Conservation (phyloP, 1,284 basidiomycete genomes). For the Veloboletus limbatus region DNA sequence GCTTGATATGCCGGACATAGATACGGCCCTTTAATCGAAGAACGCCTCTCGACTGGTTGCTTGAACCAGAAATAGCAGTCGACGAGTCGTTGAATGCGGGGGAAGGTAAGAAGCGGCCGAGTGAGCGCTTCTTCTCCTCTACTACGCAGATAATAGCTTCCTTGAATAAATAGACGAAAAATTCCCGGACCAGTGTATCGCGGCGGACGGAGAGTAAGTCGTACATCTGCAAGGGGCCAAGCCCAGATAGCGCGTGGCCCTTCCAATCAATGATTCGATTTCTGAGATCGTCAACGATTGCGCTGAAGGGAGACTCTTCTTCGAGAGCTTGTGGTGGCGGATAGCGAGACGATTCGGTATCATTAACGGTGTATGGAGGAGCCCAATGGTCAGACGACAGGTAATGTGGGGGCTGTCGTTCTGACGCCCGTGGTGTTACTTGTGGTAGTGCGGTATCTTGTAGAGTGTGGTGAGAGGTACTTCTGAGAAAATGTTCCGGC, state of each 20-base stretch:
- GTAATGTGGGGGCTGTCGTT: constrained; percentile 32
- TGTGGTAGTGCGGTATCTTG: constrained; percentile 38
- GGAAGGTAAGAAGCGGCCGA: constrained; percentile 67
- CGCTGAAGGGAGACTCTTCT: constrained; percentile 69
- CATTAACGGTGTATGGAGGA: constrained; percentile 23
- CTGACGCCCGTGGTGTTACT: constrained; percentile 16
- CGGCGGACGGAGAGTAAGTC: constrained; percentile 87
- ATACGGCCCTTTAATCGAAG: constrained; percentile 93
- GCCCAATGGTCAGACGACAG: constrained; percentile 34
- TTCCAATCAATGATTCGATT: constrained; percentile 93
- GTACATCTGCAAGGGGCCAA: constrained; percentile 88
- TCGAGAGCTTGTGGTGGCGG: constrained; percentile 32
- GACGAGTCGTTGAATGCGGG: constrained; percentile 50
- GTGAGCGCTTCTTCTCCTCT: constrained; percentile 85
- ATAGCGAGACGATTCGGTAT: constrained; percentile 30
- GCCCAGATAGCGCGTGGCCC: constrained; percentile 80
- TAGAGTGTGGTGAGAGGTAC: constrained; percentile 28
- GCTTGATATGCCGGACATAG: constrained; percentile 89
- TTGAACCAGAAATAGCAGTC: constrained; percentile 40
- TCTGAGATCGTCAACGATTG: constrained; percentile 84
- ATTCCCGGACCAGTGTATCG: constrained; percentile 83
- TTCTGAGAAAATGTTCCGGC: constrained; percentile 43
- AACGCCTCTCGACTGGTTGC: constrained; percentile 62
- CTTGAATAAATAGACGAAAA: constrained; percentile 94
- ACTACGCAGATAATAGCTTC: constrained; percentile 96